Evolutionary conservation across 2,329 filamentous ascomycete genomes (phyloP).

Genomic region (Xylariales sp.): DNA sequence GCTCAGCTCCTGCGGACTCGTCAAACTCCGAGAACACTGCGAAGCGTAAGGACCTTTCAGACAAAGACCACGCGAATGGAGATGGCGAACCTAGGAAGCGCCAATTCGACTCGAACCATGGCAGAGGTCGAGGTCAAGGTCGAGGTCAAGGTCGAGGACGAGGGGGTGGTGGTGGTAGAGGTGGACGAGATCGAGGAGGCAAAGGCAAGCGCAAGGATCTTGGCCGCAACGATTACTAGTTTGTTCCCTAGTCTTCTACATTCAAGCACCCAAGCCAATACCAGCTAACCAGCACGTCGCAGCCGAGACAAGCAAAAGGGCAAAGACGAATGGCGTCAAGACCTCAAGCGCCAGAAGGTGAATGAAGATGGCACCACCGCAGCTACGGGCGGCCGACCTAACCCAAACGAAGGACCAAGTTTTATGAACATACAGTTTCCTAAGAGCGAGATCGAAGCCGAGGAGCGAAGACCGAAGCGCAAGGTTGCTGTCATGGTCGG

Average conservation of each 20-base stretch:
- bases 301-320: slow-evolving; percentile 38
- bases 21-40: slow-evolving; percentile 2
- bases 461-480: slow-evolving; percentile 84
- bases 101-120: slow-evolving; percentile 11
- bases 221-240: slow-evolving; percentile 16
- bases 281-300: slow-evolving; percentile 42
- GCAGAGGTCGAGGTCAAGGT: slow-evolving; percentile 12
- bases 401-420: slow-evolving; percentile 40
- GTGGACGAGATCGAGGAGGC: slow-evolving; percentile 6
- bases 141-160: slow-evolving; percentile 11
- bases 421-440: slow-evolving; percentile 54
- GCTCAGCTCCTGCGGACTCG: slow-evolving; percentile 5
- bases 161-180: slow-evolving; percentile 12
- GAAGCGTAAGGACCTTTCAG: slow-evolving; percentile 11
- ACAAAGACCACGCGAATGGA: slow-evolving; percentile 13
- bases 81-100: slow-evolving; percentile 14
- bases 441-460: slow-evolving; percentile 80
- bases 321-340: slow-evolving; percentile 40
- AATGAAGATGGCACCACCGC: slow-evolving; percentile 28
- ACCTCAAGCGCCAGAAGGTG: slow-evolving; percentile 50
- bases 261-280: slow-evolving; percentile 18
- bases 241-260: neutral
- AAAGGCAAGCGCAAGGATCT: slow-evolving; percentile 15
- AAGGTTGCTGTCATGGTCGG: slow-evolving; percentile 96
- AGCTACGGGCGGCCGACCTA: slow-evolving; percentile 20